These are phyloP conservation scores for Herpetospermum pedunculosum DNA, from an alignment of 306 rosid genomes.

Conservation along the genomic window DNA sequence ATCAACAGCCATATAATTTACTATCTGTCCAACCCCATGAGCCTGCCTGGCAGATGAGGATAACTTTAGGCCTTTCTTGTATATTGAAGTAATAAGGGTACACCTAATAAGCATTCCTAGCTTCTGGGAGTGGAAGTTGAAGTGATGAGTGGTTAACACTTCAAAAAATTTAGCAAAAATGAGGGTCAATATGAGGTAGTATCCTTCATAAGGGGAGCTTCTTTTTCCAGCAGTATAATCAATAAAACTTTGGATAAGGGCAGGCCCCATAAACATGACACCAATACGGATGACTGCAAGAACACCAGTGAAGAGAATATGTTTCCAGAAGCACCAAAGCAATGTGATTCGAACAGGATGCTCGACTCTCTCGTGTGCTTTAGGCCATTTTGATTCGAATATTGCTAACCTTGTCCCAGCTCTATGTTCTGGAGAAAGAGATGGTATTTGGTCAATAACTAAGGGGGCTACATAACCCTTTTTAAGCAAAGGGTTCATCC, in stretches of 20 bases:
- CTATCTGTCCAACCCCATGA: constrained; percentile 88
- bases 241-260: constrained; percentile 60
- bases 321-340: constrained; percentile 74
- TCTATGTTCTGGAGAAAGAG: constrained; percentile 56
- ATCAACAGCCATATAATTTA: constrained; percentile 96
- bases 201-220: constrained; percentile 70
- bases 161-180: constrained; percentile 57
- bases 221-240: constrained; percentile 71
- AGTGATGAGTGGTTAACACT: constrained; percentile 64
- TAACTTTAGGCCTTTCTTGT: constrained; percentile 73
- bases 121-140: constrained; percentile 80
- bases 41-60: constrained; percentile 70
- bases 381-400: constrained; percentile 79
- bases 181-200: constrained; percentile 62
- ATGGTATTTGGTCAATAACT: constrained; percentile 53
- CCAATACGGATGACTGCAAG: constrained; percentile 55
- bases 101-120: constrained; percentile 87
- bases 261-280: constrained; percentile 76
- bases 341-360: constrained; percentile 71
- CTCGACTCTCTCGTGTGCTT: constrained; percentile 39
- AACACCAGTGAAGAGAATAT: constrained; percentile 52
- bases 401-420: constrained; percentile 57
- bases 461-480: constrained; percentile 65
- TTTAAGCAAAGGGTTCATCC: constrained; percentile 81
- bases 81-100: constrained; percentile 67